Evolutionary conservation across 768 basidiomycete species (phyloP).

Genomic region (Sarcodon aspratus): DNA sequence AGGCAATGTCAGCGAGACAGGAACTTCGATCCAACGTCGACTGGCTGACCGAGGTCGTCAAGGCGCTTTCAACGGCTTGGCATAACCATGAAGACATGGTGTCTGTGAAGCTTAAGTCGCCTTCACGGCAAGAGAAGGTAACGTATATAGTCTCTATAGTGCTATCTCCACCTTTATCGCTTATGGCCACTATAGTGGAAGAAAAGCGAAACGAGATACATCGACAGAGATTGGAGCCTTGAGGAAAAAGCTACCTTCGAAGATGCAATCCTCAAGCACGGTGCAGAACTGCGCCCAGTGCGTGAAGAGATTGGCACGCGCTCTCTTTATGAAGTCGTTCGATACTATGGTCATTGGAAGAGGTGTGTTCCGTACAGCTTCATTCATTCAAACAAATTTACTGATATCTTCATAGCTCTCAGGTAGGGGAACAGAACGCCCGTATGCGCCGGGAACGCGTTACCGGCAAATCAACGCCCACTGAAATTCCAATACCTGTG

Average conservation of each 20-base stretch:
- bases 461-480: constrained; percentile 12
- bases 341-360: constrained; percentile 84
- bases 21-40: constrained; percentile 56
- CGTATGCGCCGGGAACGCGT: constrained; percentile 30
- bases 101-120: constrained; percentile 51
- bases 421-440: constrained; percentile 59
- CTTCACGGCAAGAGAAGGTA: constrained; percentile 57
- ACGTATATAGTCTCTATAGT: neutral
- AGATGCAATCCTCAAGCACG: constrained; percentile 58
- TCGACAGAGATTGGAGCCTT: constrained; percentile 59
- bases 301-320: constrained; percentile 64
- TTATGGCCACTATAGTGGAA: constrained; percentile 47
- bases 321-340: constrained; percentile 65
- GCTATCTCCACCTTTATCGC: neutral
- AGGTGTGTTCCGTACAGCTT: constrained; percentile 32
- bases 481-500: constrained; percentile 5
- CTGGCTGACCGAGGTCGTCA: constrained; percentile 70
- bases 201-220: constrained; percentile 49
- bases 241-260: constrained; percentile 70
- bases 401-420: constrained; percentile 30
- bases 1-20: constrained; percentile 38
- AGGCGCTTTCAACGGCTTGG: constrained; percentile 61
- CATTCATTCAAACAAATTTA: constrained; percentile 1
- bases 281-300: constrained; percentile 72
- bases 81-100: constrained; percentile 43